Evolutionary conservation across 176 grass and related monocot genomes (phyloP), one percentile per base, ranked within the genome.

Genomic region (Canna indica): DNA sequence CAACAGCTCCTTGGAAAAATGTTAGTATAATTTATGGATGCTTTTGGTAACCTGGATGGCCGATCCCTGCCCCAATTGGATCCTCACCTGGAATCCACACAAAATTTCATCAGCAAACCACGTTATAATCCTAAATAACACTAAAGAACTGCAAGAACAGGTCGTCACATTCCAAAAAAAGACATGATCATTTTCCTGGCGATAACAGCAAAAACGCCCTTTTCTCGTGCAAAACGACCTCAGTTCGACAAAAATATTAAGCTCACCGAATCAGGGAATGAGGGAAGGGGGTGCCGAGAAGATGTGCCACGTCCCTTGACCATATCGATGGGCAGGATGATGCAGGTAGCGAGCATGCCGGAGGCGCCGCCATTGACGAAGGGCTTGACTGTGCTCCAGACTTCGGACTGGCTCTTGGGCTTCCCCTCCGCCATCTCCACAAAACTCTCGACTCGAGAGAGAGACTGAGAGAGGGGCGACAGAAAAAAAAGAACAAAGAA

Each of bases 311-410:
- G 28, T 81, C 91, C 93, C 88, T 97, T 97, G 79, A 97, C 66
- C 93, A 97, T 97, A 59, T 97, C 93, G 80, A 97, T 83, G 42
- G 91, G 91, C 67, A 91, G 91, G 81, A 96, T 96, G 66, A 96
- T 81, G 85, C 91, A 91, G 74, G 88, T 96, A 28, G 91, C 91
- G 59, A 96, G 91, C 91, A 96, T 96, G 20, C 91, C 91, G 60
- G 91, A 91, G 75, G 71, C 83, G 33, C 91, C 91, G 62, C 91
- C 91, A 85, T 96, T 91, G 67, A 73, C 85, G 81, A 96, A 96
- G 31, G 91, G 90, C 83, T 86, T 86, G 59, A 95, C 67, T 67
- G 90, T 86, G 72, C 53, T 71, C 90, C 90, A 95, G 16, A 67
- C 64, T 11, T 35, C 34, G 64, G 64, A 67, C 34, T 67, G 64